Evolutionary conservation across 2,329 filamentous ascomycete species (phyloP), one percentile per base, ranked within the genome.

Genomic region (Podosphaera fusca): DNA sequence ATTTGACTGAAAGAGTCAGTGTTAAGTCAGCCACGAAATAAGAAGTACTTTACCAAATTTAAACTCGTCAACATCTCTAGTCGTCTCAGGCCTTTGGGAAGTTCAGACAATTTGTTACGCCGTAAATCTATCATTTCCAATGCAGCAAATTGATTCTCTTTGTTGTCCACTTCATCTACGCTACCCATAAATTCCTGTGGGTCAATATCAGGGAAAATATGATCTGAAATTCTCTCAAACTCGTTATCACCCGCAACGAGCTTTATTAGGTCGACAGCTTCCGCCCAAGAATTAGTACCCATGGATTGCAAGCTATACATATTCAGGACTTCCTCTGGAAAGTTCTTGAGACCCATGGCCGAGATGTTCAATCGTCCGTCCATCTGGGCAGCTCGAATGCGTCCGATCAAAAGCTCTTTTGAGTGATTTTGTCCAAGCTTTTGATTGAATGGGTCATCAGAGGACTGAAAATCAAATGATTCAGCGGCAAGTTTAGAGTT

Each of bases 171-270:
- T 6, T 78, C 45, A 30, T 49, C 30, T 21, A 21, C 21, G 12
- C 14, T 34, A 34, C 30, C 74, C 45, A 80, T 68, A 21, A 77
- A 73, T 46, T 76, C 70, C 8, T 74, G 72, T 0, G 77, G 74
- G 40, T 74, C 73, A 29, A 75, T 69, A 63, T 95, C 88, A 0
- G 90, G 89, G 63, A 96, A 95, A 21, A 88, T 73, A 1, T 74
- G 71, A 21, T 92, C 85, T 2, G 80, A 77, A 38, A 96, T 74
- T 36, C 74, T 73, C 64, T 86, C 80, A 53, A 98, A 69, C 64
- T 95, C 86, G 65, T 98, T 96, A 65, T 95, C 88, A 7, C 90
- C 88, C 4, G 85, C 88, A 61, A 92, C 79, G 55, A 96, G 81
- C 59, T 84, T 81, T 0, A 82, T 84, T 51, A 96, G 71, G 66